Base-by-base conservation (phyloP, 108 stramenopile species). In the Aurantiochytrium sp. region DNA sequence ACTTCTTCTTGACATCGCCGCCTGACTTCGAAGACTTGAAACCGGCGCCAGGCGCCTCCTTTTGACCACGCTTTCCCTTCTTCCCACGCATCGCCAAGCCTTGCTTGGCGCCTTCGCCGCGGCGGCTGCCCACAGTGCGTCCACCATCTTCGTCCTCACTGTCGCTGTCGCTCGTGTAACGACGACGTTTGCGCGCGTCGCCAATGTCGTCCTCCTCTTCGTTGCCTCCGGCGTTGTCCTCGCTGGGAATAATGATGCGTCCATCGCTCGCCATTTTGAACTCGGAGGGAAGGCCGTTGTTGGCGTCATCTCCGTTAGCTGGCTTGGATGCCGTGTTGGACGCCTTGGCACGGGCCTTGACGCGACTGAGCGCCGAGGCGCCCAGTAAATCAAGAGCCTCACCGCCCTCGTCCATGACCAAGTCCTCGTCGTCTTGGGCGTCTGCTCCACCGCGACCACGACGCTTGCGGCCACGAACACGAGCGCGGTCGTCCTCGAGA, bases 1-100 rank as follows among this genome's bases (percentile, higher is more conserved):
- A 89, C 90, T 91, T 89, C 55, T 90, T 91, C 89, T 57, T 88
- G 58, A 92, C 91, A 72, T 93, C 92, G 8, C 92, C 92, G 53
- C 92, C 92, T 6, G 92, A 91, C 76, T 93, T 93, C 72, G 87
- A 88, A 4, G 89, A 90, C 29, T 83, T 87, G 91, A 88, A 93
- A 60, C 87, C 91, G 47, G 89, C 91, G 42, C 92, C 92, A 16
- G 92, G 89, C 4, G 29, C 72, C 25, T 44, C 44, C 44, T 69
- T 69, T 35, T 69, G 64, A n/a, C 35, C 35, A 16, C 18, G 45
- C n/a, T 83, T 90, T n/a, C 23, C n/a, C 76, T 83, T 83, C 76
- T 83, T 91, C 21, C 16, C 14, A 18, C 64, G 64, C 64, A 69
- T 47, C 4, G 76, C 51, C 25, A 28, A 21, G 4, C n/a, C 49